phyloP scores from a whole-genome alignment of 768 basidiomycete species.

The Coprinellus micaceus region DNA sequence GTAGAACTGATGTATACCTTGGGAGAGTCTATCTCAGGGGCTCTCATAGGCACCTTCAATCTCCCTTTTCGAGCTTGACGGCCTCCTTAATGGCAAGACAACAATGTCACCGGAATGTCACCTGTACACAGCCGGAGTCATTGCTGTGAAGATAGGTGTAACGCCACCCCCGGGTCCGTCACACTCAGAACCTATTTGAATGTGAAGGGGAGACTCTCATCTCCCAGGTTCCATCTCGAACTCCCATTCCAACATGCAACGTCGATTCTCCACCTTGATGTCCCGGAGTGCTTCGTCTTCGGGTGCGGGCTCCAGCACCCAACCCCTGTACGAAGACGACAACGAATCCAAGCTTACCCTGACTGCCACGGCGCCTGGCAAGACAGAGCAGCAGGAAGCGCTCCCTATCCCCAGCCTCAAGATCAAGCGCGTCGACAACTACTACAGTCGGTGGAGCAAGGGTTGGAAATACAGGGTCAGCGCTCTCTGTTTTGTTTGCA shows the following conservation, averaged over 20 bases:
- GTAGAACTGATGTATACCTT: too few relatives aligned
- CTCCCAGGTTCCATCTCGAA: background rate
- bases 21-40: too few relatives aligned
- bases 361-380: conserved; percentile 21
- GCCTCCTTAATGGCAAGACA: background rate
- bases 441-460: conserved; percentile 55
- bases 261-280: conserved; percentile 15
- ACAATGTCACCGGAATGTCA: background rate
- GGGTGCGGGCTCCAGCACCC: conserved; percentile 10
- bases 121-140: background rate
- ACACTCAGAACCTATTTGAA: background rate
- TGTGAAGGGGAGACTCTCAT: background rate
- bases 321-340: conserved; percentile 13
- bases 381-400: conserved; percentile 22
- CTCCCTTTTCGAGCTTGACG: too few relatives aligned
- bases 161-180: background rate
- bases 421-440: conserved; percentile 58
- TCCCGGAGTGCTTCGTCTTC: conserved; percentile 13
- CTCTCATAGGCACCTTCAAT: too few relatives aligned
- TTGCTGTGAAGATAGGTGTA: background rate
- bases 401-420: conserved; percentile 47
- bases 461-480: conserved; percentile 53
- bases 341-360: conserved; percentile 36
- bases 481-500: background rate
- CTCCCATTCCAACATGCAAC: conserved; percentile 19